These are phyloP conservation scores for Eucalyptus melliodora DNA, from an alignment of 345 rosid genomes.

Conservation along the genomic window DNA sequence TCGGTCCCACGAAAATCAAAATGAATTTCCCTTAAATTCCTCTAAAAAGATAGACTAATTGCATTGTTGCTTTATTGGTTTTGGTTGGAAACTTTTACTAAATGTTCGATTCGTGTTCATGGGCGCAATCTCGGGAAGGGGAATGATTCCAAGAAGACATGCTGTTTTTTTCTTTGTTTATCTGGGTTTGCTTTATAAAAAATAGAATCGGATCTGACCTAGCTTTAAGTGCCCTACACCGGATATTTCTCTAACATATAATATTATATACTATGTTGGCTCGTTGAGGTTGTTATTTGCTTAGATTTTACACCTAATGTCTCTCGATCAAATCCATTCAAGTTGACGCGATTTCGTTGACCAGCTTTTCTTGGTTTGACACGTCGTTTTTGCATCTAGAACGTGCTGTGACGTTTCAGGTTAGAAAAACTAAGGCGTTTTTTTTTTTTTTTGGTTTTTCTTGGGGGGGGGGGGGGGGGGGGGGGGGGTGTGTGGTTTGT, in stretches of 20 bases:
- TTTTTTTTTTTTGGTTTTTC: too few species aligned
- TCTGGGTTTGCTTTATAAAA: not conserved
- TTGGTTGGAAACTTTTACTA: not conserved
- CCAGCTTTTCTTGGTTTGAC: not conserved
- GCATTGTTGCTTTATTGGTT: not conserved
- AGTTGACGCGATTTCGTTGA: not conserved
- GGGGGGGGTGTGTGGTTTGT: fast-evolving
- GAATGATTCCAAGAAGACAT: not conserved
- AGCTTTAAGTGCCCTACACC: not conserved
- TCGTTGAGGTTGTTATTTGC: not conserved
- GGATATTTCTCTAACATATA: not conserved
- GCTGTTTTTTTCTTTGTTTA: not conserved
- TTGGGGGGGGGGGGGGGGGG: too few species aligned
- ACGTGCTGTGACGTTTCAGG: not conserved
- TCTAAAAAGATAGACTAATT: fast-evolving
- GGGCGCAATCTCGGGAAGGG: not conserved
- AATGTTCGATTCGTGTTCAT: not conserved
- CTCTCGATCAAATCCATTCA: not conserved
- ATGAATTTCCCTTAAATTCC: not conserved
- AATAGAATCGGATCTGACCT: not conserved
- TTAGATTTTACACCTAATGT: not conserved
- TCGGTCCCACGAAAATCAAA: fast-evolving
- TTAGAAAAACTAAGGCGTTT: not conserved
- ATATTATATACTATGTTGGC: not conserved
- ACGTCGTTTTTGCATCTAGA: not conserved